These are phyloP conservation scores for Calonectria hawksworthii DNA, from an alignment of 2,329 filamentous ascomycete species.

Conservation along the genomic window DNA sequence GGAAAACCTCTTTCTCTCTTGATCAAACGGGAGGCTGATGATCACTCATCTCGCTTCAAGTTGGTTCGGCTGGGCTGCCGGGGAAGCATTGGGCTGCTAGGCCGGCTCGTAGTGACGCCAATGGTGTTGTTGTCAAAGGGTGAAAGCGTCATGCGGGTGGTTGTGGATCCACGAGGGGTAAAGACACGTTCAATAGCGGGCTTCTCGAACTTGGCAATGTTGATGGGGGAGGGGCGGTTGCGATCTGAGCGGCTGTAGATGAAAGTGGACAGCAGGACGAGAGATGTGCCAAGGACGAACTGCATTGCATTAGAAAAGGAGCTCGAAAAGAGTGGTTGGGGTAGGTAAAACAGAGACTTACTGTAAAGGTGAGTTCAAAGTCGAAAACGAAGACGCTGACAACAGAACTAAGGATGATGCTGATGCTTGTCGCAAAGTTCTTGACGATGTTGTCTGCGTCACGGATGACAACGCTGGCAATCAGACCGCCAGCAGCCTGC, in stretches of 20 bases:
- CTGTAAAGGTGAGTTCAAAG: conserved; percentile 78
- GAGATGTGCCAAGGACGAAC: conserved; percentile 84
- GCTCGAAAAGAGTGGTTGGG: neutral
- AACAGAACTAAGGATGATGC: conserved; percentile 88
- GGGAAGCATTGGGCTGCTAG: conserved; percentile 60
- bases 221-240: conserved; percentile 73
- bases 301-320: conserved; percentile 52
- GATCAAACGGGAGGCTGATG: neutral
- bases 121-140: conserved; percentile 56
- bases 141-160: conserved; percentile 53
- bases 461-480: conserved; percentile 66
- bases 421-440: conserved; percentile 94
- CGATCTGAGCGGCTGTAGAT: conserved; percentile 82
- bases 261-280: conserved; percentile 87
- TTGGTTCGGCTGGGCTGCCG: conserved; percentile 55
- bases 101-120: conserved; percentile 62
- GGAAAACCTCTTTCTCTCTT: neutral
- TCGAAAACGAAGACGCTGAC: conserved; percentile 90
- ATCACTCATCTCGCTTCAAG: conserved; percentile 55
- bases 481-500: conserved; percentile 86
- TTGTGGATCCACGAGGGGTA: conserved; percentile 54
- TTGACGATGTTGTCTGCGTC: conserved; percentile 82
- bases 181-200: conserved; percentile 67
- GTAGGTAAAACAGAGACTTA: conserved; percentile 62
- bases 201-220: conserved; percentile 84